Evolutionary conservation across 202 grass and related monocot species (phyloP).

Genomic region (Zizania palustris): DNA sequence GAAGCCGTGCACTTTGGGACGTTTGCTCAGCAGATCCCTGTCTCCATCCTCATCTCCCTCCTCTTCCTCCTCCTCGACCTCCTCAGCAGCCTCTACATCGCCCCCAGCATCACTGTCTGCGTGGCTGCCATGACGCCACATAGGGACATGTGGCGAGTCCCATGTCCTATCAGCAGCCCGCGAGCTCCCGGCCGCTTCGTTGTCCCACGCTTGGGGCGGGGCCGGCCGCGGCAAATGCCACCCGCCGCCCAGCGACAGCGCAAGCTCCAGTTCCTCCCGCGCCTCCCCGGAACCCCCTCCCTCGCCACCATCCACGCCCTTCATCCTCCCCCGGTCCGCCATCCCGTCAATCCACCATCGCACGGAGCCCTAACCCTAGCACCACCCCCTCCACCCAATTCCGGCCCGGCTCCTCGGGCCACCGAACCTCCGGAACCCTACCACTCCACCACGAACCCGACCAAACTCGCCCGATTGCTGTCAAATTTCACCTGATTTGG

Average conservation of each 20-base stretch:
- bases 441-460: background rate
- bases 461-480: background rate
- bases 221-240: slow-evolving; percentile 43
- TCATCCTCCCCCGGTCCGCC: slow-evolving; percentile 58
- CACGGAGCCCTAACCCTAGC: slow-evolving; percentile 49
- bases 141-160: background rate
- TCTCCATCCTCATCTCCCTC: slow-evolving; percentile 41
- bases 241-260: slow-evolving; percentile 46
- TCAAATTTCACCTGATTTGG: slow-evolving; percentile 43
- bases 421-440: background rate
- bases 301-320: slow-evolving; percentile 49
- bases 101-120: background rate
- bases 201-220: slow-evolving; percentile 32
- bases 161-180: slow-evolving; percentile 13
- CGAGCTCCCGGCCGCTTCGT: slow-evolving; percentile 46
- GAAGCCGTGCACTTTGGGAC: slow-evolving; percentile 69
- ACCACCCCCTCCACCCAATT: slow-evolving; percentile 28
- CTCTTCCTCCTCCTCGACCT: slow-evolving; percentile 31
- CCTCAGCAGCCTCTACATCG: background rate
- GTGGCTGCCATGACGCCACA: slow-evolving; percentile 16
- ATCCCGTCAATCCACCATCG: slow-evolving; percentile 35
- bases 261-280: slow-evolving; percentile 54
- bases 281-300: slow-evolving; percentile 29
- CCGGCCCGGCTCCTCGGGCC: background rate
- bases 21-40: slow-evolving; percentile 76